Evolutionary conservation across 345 rosid species (phyloP).

Genomic region (Triadica sebifera): DNA sequence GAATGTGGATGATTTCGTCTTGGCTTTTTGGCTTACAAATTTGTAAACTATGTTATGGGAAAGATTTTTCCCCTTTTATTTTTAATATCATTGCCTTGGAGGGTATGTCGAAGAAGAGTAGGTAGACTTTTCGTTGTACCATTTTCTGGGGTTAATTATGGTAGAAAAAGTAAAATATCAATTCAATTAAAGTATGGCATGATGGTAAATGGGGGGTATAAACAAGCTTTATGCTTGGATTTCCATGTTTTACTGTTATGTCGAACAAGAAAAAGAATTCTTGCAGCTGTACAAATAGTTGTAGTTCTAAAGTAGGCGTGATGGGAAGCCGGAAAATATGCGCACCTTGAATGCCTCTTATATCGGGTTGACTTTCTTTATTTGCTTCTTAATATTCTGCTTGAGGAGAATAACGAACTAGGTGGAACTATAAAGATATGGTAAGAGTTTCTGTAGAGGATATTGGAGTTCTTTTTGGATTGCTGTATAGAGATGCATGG

Average conservation of each 20-base stretch:
- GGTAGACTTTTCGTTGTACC: neutral
- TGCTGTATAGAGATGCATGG: neutral
- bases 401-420: neutral
- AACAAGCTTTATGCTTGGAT: neutral
- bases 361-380: neutral
- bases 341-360: neutral
- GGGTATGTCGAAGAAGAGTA: constrained; percentile 3
- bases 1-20: neutral
- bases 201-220: neutral
- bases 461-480: neutral
- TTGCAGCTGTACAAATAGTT: neutral
- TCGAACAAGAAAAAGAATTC: neutral
- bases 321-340: neutral
- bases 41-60: neutral
- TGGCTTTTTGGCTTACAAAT: neutral
- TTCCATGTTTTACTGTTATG: neutral
- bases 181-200: neutral
- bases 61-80: neutral
- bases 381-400: no score
- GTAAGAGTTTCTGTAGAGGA: neutral
- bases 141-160: constrained; percentile 5
- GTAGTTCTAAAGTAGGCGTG: neutral
- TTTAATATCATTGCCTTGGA: neutral
- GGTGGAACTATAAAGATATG: neutral
- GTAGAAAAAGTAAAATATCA: neutral